Conservation (phyloP, 371 early-diverging fungal genomes). For the Dichotomocladium elegans region DNA sequence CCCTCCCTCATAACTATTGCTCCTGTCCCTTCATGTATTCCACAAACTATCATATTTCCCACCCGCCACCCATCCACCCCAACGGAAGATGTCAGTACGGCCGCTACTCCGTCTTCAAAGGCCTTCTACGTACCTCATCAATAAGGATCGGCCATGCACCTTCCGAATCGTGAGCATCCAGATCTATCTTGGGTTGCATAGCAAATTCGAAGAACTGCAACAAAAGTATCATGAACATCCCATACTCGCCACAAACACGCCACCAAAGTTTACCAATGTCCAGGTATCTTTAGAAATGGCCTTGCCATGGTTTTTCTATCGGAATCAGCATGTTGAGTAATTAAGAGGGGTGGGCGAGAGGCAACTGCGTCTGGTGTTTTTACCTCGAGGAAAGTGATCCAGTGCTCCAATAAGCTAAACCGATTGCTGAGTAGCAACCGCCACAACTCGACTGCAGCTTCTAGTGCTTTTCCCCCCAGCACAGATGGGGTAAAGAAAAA, state of each 20-base stretch:
- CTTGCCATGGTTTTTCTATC: constrained; percentile 66
- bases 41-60: constrained; percentile 5
- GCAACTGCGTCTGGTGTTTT: too few species aligned
- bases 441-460: constrained; percentile 79
- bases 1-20: background rate
- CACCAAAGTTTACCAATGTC: constrained; percentile 57
- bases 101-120: too few species aligned
- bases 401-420: constrained; percentile 63
- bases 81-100: background rate
- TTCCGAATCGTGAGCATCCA: constrained; percentile 70
- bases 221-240: background rate
- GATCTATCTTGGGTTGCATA: constrained; percentile 53
- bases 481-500: background rate
- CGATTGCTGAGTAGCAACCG: constrained; percentile 55
- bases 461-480: constrained; percentile 57
- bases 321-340: background rate
- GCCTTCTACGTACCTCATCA: constrained; percentile 63
- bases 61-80: background rate
- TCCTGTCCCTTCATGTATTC: constrained; percentile 7
- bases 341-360: too few species aligned
- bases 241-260: background rate
- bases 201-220: constrained; percentile 76
- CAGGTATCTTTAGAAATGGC: constrained; percentile 86
- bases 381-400: constrained; percentile 69
- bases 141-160: constrained; percentile 84